Evolutionary conservation across 371 early-diverging fungal genomes (phyloP).

Genomic region (Circinella umbellata): DNA sequence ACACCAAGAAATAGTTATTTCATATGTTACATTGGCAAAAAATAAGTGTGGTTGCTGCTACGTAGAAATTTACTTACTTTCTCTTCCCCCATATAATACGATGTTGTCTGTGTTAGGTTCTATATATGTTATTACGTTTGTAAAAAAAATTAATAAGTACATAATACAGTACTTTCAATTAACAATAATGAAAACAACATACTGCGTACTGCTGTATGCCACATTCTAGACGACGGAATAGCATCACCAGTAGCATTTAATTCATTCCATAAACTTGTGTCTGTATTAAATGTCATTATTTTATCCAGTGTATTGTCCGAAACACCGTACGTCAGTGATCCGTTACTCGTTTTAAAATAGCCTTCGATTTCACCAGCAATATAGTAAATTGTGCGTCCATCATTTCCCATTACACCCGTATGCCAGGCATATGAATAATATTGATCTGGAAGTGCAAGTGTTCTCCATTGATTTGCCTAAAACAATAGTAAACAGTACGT

Average conservation of each 20-base stretch:
- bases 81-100: conserved; percentile 15
- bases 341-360: background rate
- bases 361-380: conserved; percentile 20
- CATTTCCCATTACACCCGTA: conserved; percentile 15
- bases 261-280: background rate
- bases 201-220: conserved; percentile 18
- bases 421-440: conserved; percentile 11
- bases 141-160: too few species aligned
- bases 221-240: conserved; percentile 17
- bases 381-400: conserved; percentile 21
- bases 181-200: background rate
- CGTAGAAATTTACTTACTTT: background rate
- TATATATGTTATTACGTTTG: background rate
- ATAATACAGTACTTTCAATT: too few species aligned
- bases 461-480: conserved; percentile 6
- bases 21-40: too few species aligned
- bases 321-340: background rate
- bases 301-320: conserved; percentile 12
- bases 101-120: conserved; percentile 14
- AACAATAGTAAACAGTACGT: background rate
- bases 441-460: background rate
- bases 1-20: too few species aligned
- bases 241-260: background rate
- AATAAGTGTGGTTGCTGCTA: too few species aligned
- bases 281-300: conserved; percentile 16